A percentile compares a stretch with the other conserved stretches of the same genome.
phyloP scores from a whole-genome alignment of 148 eudicot genomes.

The Camellia sinensis region DNA sequence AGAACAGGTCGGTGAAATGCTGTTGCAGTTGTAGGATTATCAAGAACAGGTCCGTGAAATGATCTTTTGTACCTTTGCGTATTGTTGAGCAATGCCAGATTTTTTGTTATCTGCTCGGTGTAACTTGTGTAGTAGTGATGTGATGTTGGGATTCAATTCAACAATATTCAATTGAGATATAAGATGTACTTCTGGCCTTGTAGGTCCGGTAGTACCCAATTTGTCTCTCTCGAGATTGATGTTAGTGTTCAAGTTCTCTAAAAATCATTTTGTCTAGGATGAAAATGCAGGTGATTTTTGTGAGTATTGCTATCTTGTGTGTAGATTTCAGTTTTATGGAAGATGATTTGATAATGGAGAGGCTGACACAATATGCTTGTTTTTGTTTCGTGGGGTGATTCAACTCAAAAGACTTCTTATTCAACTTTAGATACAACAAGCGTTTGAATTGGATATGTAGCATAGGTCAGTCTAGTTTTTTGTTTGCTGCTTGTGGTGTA shows the following conservation, averaged over 20 bases:
- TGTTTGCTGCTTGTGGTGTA: too few relatives aligned
- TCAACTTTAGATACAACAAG: too few relatives aligned
- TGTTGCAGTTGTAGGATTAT: slow-evolving; percentile 1
- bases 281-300: slow-evolving; percentile 4
- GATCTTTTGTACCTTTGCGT: neutral
- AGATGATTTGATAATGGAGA: neutral
- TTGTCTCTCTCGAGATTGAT: neutral
- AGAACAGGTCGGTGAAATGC: neutral
- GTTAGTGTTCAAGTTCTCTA: neutral
- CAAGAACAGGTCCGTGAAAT: neutral
- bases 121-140: neutral
- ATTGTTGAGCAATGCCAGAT: neutral
- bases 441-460: too few relatives aligned
- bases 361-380: neutral
- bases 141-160: neutral
- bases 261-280: neutral
- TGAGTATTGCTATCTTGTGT: neutral
- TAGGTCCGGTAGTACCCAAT: neutral
- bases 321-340: neutral
- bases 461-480: too few relatives aligned
- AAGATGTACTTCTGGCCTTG: neutral
- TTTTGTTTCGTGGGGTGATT: too few relatives aligned
- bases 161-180: neutral
- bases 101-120: neutral
- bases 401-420: too few relatives aligned